Percentiles rank a stretch among this genome's conserved stretches.
phyloP scores from a whole-genome alignment of 805 yeast genomes.

The Zygoascus biomembranicola region DNA sequence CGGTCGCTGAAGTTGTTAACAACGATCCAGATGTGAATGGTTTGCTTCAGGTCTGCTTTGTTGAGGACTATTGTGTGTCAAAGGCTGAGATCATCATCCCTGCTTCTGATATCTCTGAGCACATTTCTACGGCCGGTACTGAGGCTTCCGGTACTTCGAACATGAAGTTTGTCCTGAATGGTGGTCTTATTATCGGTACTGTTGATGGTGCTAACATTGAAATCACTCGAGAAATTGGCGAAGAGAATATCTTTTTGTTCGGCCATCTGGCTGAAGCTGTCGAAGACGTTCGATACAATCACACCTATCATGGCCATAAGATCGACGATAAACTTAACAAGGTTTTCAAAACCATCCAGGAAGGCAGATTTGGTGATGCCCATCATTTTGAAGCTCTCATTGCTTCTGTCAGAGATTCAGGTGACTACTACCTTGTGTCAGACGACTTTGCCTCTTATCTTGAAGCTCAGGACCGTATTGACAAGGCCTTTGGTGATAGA shows the following conservation, averaged over 20 bases:
- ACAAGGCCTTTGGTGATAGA: slow-evolving; percentile 57
- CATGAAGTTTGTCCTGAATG: slow-evolving; percentile 91
- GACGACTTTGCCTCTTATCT: slow-evolving; percentile 86
- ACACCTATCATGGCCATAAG: slow-evolving; percentile 49
- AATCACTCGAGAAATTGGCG: slow-evolving; percentile 88
- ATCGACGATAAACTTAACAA: slow-evolving; percentile 51
- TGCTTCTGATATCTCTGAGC: slow-evolving; percentile 85
- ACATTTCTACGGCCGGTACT: slow-evolving; percentile 94
- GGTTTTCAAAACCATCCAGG: slow-evolving; percentile 61
- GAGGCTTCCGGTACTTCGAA: slow-evolving; percentile 95
- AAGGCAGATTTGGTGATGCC: slow-evolving; percentile 63
- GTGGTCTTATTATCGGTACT: slow-evolving; percentile 90
- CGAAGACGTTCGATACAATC: slow-evolving; percentile 73
- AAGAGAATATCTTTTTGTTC: slow-evolving; percentile 83
- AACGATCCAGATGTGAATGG: slow-evolving; percentile 66
- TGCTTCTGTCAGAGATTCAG: slow-evolving; percentile 61
- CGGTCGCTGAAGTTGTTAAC: slow-evolving; percentile 75
- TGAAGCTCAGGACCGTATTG: slow-evolving; percentile 71
- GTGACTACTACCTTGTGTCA: slow-evolving; percentile 78
- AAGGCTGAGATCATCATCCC: slow-evolving; percentile 89
- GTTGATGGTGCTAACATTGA: slow-evolving; percentile 97
- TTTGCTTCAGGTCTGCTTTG: slow-evolving; percentile 74
- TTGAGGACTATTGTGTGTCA: slow-evolving; percentile 90
- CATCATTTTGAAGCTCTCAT: slow-evolving; percentile 54
- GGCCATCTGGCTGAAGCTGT: slow-evolving; percentile 89